A percentile compares a stretch with the other conserved stretches of the same genome.
Evolutionary conservation across 2,329 filamentous ascomycete species (phyloP).

Genomic region (Ceratocystis cubensis): DNA sequence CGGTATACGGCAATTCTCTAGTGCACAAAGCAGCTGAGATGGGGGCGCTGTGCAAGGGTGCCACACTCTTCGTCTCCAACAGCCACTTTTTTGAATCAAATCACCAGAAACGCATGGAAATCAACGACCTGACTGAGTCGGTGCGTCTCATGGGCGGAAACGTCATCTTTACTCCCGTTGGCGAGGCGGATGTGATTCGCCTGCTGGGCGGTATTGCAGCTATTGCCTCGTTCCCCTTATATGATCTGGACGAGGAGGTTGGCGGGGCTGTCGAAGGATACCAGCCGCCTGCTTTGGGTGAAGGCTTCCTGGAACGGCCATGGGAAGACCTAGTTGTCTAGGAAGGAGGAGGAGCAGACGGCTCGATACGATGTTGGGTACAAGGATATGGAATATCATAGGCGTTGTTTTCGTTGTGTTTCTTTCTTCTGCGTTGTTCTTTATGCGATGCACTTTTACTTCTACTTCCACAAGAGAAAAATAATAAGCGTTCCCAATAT

Average conservation of each 20-base stretch:
- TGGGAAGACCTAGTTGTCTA: conserved; percentile 20
- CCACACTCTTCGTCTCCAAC: conserved; percentile 76
- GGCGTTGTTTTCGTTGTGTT: too few species aligned
- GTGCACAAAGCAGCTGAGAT: conserved; percentile 73
- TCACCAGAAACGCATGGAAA: conserved; percentile 61
- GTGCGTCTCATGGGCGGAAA: conserved; percentile 74
- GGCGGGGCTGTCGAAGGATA: conserved; percentile 29
- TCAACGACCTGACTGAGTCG: conserved; percentile 74
- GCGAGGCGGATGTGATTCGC: conserved; percentile 76
- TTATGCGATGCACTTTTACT: not conserved
- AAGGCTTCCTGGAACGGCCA: conserved; percentile 19
- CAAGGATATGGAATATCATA: too few species aligned
- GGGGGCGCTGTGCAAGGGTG: conserved; percentile 77
- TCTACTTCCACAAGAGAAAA: not conserved
- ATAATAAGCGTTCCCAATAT: not conserved
- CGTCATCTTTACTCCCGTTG: conserved; percentile 39
- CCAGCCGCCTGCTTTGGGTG: not conserved
- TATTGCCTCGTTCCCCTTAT: conserved; percentile 76
- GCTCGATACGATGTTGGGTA: too few species aligned
- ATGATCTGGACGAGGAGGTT: conserved; percentile 57
- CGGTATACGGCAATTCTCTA: conserved; percentile 78
- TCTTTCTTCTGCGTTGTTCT: too few species aligned
- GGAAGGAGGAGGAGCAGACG: not conserved
- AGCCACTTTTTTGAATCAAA: conserved; percentile 75
- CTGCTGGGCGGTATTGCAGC: conserved; percentile 79